Evolutionary conservation across 345 rosid genomes (phyloP).

Genomic region (Citropsis articulata): DNA sequence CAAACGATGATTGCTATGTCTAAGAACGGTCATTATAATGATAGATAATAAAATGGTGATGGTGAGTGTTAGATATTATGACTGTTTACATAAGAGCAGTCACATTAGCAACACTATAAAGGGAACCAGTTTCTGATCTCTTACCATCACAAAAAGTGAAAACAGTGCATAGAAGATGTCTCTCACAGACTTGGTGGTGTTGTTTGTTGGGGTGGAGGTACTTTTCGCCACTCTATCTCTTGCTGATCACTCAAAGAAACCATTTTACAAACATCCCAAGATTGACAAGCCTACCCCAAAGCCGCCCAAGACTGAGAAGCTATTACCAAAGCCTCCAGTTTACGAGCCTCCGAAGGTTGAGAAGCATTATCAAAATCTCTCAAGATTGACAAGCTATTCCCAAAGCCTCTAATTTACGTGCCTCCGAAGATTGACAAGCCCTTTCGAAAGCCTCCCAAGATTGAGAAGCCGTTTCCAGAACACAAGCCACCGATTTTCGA

Average conservation of each 20-base stretch:
- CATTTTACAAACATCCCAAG: background rate
- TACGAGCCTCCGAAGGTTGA: slow-evolving; percentile 6
- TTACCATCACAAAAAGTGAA: too few relatives aligned
- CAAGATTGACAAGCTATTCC: too few relatives aligned
- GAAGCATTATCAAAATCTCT: background rate
- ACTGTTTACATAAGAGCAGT: too few relatives aligned
- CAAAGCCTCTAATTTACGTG: background rate
- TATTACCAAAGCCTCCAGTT: background rate
- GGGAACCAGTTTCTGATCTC: too few relatives aligned
- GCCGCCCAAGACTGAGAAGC: slow-evolving; percentile 6
- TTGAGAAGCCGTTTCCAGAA: background rate
- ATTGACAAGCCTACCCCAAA: background rate
- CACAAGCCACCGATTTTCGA: background rate
- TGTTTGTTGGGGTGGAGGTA: slow-evolving; percentile 18
- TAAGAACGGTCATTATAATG: too few relatives aligned
- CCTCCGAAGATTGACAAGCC: too few relatives aligned
- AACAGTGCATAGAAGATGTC: too few relatives aligned
- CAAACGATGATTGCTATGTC: too few relatives aligned
- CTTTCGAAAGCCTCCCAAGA: background rate
- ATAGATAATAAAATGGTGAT: too few relatives aligned
- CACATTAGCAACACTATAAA: too few relatives aligned
- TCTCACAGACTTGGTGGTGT: too few relatives aligned
- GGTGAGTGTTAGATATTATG: too few relatives aligned
- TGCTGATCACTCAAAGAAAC: background rate
- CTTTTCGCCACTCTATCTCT: slow-evolving; percentile 21